phyloP scores from a whole-genome alignment of 345 rosid species.

The Ceriops zippeliana region DNA sequence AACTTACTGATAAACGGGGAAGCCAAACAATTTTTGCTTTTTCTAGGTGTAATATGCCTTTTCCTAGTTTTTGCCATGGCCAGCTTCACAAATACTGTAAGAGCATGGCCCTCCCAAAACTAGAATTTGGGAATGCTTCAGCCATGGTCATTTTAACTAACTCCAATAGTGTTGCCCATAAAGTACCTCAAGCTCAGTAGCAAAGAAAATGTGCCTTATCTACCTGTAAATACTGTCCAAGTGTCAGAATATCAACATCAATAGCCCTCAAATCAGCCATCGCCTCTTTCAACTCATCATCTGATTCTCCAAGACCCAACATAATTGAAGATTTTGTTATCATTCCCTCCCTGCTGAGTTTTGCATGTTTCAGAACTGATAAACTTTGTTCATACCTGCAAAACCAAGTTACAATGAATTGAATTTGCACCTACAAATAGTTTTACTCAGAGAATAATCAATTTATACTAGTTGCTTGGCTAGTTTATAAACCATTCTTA shows the following conservation, averaged over 20 bases:
- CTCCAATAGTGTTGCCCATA: background rate
- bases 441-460: background rate
- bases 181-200: background rate
- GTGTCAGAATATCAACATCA: conserved; percentile 85
- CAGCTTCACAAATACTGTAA: background rate
- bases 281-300: conserved; percentile 74
- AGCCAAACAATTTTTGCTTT: no score
- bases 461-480: background rate
- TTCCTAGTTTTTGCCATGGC: background rate
- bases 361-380: conserved; percentile 81
- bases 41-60: no score
- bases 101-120: background rate
- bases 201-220: conserved; percentile 5
- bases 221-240: conserved; percentile 98
- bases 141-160: background rate
- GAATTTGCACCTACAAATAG: conserved; percentile 10
- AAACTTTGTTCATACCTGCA: conserved; percentile 94
- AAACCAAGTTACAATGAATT: conserved; percentile 15
- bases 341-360: conserved; percentile 74
- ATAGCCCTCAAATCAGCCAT: conserved; percentile 91
- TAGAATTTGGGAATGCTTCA: background rate
- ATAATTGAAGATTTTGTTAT: conserved; percentile 93
- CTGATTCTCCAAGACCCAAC: conserved; percentile 98
- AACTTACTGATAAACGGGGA: no score
- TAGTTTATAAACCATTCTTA: background rate